Conservation (phyloP, 768 basidiomycete genomes). For the Galerina marginata region DNA sequence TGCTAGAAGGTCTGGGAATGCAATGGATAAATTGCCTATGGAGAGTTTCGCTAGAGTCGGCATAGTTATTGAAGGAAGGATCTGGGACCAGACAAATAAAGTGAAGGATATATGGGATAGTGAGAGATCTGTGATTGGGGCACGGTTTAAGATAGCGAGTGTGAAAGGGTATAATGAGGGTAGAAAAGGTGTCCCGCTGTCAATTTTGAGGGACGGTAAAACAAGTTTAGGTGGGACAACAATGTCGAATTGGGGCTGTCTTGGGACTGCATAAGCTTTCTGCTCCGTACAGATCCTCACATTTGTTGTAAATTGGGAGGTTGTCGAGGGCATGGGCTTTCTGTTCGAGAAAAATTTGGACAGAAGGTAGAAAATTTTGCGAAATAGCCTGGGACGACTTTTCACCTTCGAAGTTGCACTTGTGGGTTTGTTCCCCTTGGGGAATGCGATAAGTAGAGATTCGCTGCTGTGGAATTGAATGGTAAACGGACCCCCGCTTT, state of each 20-base stretch:
- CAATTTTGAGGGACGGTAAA: not conserved
- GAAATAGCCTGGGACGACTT: too few species aligned
- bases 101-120: conserved; percentile 13
- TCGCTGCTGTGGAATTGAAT: not conserved
- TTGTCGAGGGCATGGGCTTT: not conserved
- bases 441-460: too few species aligned
- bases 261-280: not conserved
- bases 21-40: conserved; percentile 15
- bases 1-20: conserved; percentile 23
- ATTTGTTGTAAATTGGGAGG: not conserved
- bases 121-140: not conserved
- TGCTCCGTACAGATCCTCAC: not conserved
- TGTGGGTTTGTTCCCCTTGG: too few species aligned
- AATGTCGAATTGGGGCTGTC: not conserved
- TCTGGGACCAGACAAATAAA: conserved; percentile 20
- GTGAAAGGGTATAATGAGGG: not conserved
- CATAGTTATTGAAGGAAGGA: conserved; percentile 20
- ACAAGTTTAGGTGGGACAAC: not conserved
- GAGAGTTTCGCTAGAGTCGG: conserved; percentile 17
- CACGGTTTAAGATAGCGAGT: not conserved
- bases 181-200: not conserved
- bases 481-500: not conserved
- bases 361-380: too few species aligned
- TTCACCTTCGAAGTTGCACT: too few species aligned
- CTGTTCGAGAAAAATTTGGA: too few species aligned